Percentiles rank a stretch among this genome's conserved stretches.
Evolutionary conservation across 2,329 filamentous ascomycete genomes (phyloP).

Genomic region (Corinectria fuckeliana): DNA sequence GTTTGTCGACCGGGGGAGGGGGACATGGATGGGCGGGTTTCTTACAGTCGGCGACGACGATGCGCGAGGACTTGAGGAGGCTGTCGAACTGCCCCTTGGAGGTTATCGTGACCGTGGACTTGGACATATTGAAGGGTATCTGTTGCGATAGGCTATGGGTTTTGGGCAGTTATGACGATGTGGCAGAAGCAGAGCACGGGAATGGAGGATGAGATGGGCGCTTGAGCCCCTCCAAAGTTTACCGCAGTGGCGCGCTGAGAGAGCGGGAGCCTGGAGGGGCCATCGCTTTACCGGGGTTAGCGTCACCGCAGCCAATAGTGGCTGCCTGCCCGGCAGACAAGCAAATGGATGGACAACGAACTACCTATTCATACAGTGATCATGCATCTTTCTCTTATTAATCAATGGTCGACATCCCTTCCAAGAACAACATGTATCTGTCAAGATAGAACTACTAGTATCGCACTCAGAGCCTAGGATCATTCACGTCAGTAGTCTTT

Average conservation of each 20-base stretch:
- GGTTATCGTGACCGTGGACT: conserved; percentile 42
- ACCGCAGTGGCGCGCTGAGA: too few species aligned
- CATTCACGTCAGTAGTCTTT: too few species aligned
- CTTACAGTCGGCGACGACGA: conserved; percentile 91
- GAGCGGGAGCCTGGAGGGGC: conserved; percentile 30
- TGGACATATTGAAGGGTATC: conserved; percentile 39
- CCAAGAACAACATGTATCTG: too few species aligned
- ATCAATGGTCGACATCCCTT: too few species aligned
- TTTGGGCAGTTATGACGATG: conserved; percentile 30
- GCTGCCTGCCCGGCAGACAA: conserved; percentile 8
- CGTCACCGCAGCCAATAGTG: conserved; percentile 28
- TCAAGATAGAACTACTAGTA: too few species aligned
- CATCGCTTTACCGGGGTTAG: conserved; percentile 40
- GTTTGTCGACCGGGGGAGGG: conserved; percentile 3
- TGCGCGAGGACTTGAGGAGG: conserved; percentile 72
- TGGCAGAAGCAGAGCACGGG: conserved; percentile 28
- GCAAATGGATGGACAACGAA: neutral
- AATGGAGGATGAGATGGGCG: conserved; percentile 20
- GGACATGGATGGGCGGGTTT: neutral
- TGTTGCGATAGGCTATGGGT: conserved; percentile 26
- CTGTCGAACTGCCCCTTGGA: conserved; percentile 69
- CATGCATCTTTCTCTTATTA: too few species aligned
- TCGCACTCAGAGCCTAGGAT: too few species aligned
- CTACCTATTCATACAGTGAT: too few species aligned
- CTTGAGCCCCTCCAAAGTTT: conserved; percentile 35